Percentiles rank a stretch among this genome's conserved stretches.
Conservation (phyloP, 2,329 filamentous ascomycete genomes). For the Leptographium wingfieldii region DNA sequence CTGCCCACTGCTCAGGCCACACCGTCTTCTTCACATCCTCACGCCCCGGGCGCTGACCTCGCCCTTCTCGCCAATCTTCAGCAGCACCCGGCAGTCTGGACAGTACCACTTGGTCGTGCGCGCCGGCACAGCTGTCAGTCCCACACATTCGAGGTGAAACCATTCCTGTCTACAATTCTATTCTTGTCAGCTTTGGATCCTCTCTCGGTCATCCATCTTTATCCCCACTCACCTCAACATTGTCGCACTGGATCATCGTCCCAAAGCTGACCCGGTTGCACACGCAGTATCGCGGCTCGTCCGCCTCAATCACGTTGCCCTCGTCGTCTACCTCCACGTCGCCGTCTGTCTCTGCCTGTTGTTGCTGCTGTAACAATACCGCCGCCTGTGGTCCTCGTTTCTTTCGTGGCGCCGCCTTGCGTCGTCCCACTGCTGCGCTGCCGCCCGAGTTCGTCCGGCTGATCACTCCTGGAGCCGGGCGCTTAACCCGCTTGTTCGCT, state of each 20-base stretch:
- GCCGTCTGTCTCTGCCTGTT: slow-evolving; percentile 31
- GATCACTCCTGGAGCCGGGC: slow-evolving; percentile 61
- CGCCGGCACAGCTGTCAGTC: slow-evolving; percentile 52
- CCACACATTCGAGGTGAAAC: slow-evolving; percentile 74
- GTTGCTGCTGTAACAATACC: slow-evolving; percentile 22
- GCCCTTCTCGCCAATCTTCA: slow-evolving; percentile 51
- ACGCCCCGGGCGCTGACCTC: slow-evolving; percentile 48
- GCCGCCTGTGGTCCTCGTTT: slow-evolving; percentile 31
- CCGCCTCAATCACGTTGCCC: slow-evolving; percentile 57
- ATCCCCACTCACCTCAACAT: slow-evolving; percentile 50
- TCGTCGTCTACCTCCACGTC: slow-evolving; percentile 53
- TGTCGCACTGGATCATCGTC: slow-evolving; percentile 74
- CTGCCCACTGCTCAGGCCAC: too few relatives aligned
- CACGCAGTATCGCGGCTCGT: slow-evolving; percentile 65
- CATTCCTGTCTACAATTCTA: slow-evolving; percentile 66
- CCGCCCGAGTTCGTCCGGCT: slow-evolving; percentile 48
- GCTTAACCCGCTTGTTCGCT: slow-evolving; percentile 48
- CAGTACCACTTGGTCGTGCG: slow-evolving; percentile 77
- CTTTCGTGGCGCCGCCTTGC: slow-evolving; percentile 56
- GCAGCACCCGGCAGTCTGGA: slow-evolving; percentile 54
- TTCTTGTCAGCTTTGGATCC: slow-evolving; percentile 6
- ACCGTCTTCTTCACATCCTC: slow-evolving; percentile 23
- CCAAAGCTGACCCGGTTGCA: slow-evolving; percentile 74
- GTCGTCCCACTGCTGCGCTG: slow-evolving; percentile 56
- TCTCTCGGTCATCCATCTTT: background rate